phyloP scores from a whole-genome alignment of 805 yeast species.

The Kluyveromyces dobzhanskii region DNA sequence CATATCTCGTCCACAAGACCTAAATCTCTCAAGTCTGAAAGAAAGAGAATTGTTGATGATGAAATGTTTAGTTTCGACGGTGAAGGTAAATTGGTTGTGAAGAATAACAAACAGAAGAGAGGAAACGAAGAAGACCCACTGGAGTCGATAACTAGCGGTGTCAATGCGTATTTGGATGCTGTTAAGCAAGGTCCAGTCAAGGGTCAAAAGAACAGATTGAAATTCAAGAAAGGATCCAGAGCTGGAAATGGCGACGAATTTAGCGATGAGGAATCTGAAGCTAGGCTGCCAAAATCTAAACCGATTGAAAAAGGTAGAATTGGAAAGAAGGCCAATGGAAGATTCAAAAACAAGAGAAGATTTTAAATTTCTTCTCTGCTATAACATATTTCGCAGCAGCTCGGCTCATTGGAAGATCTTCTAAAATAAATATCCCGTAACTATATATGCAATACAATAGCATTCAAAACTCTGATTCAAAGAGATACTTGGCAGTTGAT shows the following conservation, averaged over 20 bases:
- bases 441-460: too few relatives aligned
- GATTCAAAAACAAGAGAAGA: constrained; percentile 23
- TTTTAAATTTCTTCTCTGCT: constrained; percentile 3
- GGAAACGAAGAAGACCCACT: constrained; percentile 40
- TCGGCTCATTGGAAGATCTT: too few relatives aligned
- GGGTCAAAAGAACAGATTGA: constrained; percentile 87
- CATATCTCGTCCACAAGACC: constrained; percentile 88
- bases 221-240: constrained; percentile 61
- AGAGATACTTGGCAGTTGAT: too few relatives aligned
- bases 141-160: constrained; percentile 44
- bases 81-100: constrained; percentile 31
- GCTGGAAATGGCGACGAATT: constrained; percentile 46
- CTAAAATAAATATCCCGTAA: too few relatives aligned
- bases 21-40: constrained; percentile 40
- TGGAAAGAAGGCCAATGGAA: constrained; percentile 20
- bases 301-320: constrained; percentile 16
- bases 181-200: constrained; percentile 88
- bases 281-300: constrained; percentile 19
- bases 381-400: constrained; percentile 14
- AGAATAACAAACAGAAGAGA: constrained; percentile 21
- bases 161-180: constrained; percentile 91
- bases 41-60: constrained; percentile 26
- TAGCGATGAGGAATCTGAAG: constrained; percentile 40
- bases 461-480: too few relatives aligned
- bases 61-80: constrained; percentile 28